Percentiles rank a stretch among this genome's conserved stretches.
phyloP scores from a whole-genome alignment of 1,139 yeast species.

The Lodderomyces beijingensis region DNA sequence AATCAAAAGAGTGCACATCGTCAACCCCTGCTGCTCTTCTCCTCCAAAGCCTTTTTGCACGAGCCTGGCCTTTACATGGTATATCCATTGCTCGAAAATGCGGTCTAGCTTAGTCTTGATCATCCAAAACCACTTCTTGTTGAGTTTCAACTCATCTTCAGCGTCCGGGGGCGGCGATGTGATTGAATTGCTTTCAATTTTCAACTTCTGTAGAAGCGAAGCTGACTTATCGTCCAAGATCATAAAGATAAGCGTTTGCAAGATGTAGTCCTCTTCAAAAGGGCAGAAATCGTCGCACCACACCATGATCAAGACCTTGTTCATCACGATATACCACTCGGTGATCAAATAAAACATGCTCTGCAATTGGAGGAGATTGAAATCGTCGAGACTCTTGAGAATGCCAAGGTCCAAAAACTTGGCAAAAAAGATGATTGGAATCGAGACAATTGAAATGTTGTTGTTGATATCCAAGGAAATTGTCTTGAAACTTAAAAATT shows the following conservation, averaged over 20 bases:
- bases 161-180: background rate
- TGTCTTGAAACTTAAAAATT: constrained; percentile 20
- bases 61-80: constrained; percentile 1
- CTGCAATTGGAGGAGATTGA: constrained; percentile 14
- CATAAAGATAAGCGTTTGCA: constrained; percentile 26
- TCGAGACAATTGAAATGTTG: constrained; percentile 39
- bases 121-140: constrained; percentile 26
- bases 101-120: constrained; percentile 21
- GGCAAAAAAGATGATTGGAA: constrained; percentile 36
- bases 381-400: constrained; percentile 15
- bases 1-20: background rate
- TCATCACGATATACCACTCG: constrained; percentile 39
- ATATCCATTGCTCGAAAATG: constrained; percentile 27
- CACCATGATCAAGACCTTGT: constrained; percentile 25
- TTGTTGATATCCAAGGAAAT: constrained; percentile 31
- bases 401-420: constrained; percentile 13
- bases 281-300: constrained; percentile 16
- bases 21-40: background rate
- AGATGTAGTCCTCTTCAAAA: constrained; percentile 24
- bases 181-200: constrained; percentile 3
- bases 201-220: constrained; percentile 8
- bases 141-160: constrained; percentile 18
- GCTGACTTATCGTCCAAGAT: constrained; percentile 15
- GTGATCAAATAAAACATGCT: constrained; percentile 23
- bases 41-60: constrained; percentile 1